Base-by-base conservation (phyloP, 805 yeast genomes). In the Candida corydali region DNA sequence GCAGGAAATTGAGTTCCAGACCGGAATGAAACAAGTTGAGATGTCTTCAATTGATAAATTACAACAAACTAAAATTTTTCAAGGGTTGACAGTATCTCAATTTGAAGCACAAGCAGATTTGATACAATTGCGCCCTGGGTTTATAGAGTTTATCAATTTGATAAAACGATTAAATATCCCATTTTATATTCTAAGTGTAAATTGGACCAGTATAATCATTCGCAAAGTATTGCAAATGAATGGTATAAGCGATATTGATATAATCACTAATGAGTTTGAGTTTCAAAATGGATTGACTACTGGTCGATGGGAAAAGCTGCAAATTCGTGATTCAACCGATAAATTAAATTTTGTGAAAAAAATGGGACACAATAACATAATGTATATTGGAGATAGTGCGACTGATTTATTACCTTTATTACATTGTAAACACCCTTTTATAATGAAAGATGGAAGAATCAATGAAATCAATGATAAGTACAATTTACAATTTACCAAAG, bases 301-400 rank as follows among this genome's bases (percentile, higher is more conserved):
- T 1, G 73, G 73, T 4, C 23, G 29, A 1, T 63, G 65, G 49
- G 26, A 26, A 1, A 8, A 25, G 0, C 22, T 32, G 1, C 37
- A 41, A 6, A 44, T 78, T 4, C 56, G 82, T 14, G 78, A 82
- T 0, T 83, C 81, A 0, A 48, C 51, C 5, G 85, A 80, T 50
- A 80, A 80, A 48, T 52, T 63, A 15, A 41, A 42, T 1, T 22
- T 47, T 15, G 42, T 59, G 1, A 28, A 45, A 5, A 18, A 30
- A 4, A 33, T 59, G 8, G n/a, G n/a, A n/a, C n/a, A n/a, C n/a
- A 6, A 38, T 27, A 16, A 38, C 12, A 34, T 67, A 1, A 52
- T 67, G 16, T 80, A 79, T 47, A 59, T 79, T 11, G 87, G 87
- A 1, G 87, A 80, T 46, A 76, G 84, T 38, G 49, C 72, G 0